These are phyloP conservation scores for Pyrus hybrid DNA, from an alignment of 331 rosid genomes.

Conservation along the genomic window DNA sequence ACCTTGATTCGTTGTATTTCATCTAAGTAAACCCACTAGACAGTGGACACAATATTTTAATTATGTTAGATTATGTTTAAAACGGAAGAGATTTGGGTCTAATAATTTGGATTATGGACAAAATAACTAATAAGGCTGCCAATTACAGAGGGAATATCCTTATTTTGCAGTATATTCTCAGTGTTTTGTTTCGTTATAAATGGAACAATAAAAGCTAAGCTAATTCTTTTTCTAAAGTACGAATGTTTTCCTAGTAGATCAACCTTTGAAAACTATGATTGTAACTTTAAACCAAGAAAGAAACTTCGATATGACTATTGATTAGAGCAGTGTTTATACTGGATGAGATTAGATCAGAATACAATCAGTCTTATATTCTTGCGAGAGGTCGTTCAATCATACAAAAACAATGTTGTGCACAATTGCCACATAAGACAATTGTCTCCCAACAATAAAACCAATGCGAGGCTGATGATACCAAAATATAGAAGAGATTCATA, in stretches of 20 bases:
- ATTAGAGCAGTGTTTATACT: not conserved
- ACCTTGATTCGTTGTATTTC: not conserved
- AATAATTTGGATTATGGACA: not conserved
- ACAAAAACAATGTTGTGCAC: no score
- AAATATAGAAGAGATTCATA: not conserved
- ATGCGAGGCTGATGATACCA: not conserved
- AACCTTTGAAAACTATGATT: not conserved
- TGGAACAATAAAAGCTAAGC: not conserved
- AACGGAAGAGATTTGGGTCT: not conserved
- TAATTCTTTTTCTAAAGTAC: not conserved
- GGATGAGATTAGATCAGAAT: no score
- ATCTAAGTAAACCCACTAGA: not conserved
- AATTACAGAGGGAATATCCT: no score
- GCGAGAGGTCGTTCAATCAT: no score
- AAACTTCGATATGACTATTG: not conserved
- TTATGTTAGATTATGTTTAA: not conserved
- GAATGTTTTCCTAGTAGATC: not conserved
- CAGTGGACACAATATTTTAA: not conserved
- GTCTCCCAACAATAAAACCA: not conserved
- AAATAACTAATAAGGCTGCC: not conserved
- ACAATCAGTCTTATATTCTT: no score
- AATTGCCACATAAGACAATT: not conserved
- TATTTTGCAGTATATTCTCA: no score
- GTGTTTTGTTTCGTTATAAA: not conserved
- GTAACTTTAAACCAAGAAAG: no score